Evolutionary conservation across 83 land plant species (phyloP).

Genomic region (Isoetes engelmannii): DNA sequence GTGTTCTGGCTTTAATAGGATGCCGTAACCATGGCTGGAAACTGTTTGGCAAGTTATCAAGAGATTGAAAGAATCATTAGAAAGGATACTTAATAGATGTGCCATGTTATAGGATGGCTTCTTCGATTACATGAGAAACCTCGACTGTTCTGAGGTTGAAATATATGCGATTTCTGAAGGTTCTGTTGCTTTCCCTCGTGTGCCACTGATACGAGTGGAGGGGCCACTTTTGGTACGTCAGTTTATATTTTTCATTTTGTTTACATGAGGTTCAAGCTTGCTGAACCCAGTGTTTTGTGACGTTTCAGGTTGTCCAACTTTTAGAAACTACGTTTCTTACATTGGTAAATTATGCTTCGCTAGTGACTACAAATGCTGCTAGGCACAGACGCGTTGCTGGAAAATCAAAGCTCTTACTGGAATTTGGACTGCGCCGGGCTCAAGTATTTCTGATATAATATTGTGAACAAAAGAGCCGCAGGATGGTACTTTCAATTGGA

Average conservation of each 20-base stretch:
- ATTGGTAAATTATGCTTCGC: conserved; percentile 85
- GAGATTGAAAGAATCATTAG: too few species aligned
- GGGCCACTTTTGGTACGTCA: conserved; percentile 70
- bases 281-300: neutral
- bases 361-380: conserved; percentile 98
- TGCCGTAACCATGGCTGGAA: too few species aligned
- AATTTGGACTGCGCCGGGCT: conserved; percentile 93
- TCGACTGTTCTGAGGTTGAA: conserved; percentile 75
- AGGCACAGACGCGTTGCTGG: conserved; percentile 92
- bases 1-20: too few species aligned
- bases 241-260: neutral
- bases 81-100: neutral
- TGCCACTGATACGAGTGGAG: conserved; percentile 77
- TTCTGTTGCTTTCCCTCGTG: conserved; percentile 88
- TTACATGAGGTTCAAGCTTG: neutral
- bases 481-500: neutral
- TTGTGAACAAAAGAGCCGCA: too few species aligned
- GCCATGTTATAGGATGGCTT: conserved; percentile 57
- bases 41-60: too few species aligned
- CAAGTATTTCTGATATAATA: conserved; percentile 38
- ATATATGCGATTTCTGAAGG: conserved; percentile 86
- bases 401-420: conserved; percentile 67
- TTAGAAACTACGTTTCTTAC: conserved; percentile 85
- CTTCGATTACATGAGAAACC: conserved; percentile 49
- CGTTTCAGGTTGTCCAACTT: conserved; percentile 66